A percentile compares a stretch with the other conserved stretches of the same genome.
Evolutionary conservation across 768 basidiomycete genomes (phyloP).

Genomic region (Tricholoma flavovirens): DNA sequence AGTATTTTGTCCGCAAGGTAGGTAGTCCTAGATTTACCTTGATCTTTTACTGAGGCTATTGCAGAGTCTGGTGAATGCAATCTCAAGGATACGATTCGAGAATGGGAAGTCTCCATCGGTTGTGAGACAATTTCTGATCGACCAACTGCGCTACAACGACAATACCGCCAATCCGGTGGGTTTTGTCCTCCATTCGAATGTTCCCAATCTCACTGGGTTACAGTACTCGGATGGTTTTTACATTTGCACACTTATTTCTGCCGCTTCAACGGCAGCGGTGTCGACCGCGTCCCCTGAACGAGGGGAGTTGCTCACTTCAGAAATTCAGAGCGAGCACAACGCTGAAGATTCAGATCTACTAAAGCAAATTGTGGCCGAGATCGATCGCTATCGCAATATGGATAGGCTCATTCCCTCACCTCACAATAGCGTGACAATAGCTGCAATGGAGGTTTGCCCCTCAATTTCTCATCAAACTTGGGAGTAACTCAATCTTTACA

Average conservation of each 20-base stretch:
- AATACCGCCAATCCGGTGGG: conserved; percentile 86
- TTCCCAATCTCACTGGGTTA: neutral
- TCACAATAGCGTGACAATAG: conserved; percentile 89
- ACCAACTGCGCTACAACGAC: conserved; percentile 92
- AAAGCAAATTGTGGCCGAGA: conserved; percentile 70
- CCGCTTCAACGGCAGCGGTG: conserved; percentile 74
- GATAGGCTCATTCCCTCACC: conserved; percentile 92
- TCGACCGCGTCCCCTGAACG: conserved; percentile 75
- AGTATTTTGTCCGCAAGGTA: conserved; percentile 95
- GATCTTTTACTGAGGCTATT: conserved; percentile 3
- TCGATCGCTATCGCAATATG: conserved; percentile 91
- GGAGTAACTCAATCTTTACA: conserved; percentile 1
- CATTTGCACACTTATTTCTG: conserved; percentile 79
- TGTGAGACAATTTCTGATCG: conserved; percentile 83
- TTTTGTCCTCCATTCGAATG: neutral
- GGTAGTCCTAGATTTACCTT: conserved; percentile 12
- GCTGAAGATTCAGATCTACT: conserved; percentile 65
- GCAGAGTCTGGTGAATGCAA: conserved; percentile 74
- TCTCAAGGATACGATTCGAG: conserved; percentile 82
- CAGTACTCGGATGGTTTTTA: conserved; percentile 92
- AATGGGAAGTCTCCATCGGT: conserved; percentile 82
- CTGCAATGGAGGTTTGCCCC: conserved; percentile 77
- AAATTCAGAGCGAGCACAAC: conserved; percentile 60
- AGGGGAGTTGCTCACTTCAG: conserved; percentile 68
- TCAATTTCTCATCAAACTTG: neutral